These are phyloP conservation scores for Suillus lakei DNA, from an alignment of 768 basidiomycete species.

Conservation along the genomic window DNA sequence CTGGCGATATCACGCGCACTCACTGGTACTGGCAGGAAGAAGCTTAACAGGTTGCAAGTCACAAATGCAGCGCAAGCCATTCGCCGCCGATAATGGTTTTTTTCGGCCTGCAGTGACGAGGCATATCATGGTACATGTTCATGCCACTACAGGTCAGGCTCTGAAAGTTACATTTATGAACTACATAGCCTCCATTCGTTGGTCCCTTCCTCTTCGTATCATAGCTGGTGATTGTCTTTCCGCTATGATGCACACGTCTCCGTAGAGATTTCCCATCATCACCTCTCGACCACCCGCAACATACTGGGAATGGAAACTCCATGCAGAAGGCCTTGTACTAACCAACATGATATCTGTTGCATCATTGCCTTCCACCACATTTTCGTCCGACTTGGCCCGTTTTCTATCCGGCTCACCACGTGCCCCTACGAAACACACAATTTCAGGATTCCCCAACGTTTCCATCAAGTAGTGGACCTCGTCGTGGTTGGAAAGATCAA, in stretches of 20 bases:
- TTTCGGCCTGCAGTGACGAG: no score
- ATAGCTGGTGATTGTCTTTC: not conserved
- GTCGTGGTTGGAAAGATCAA: not conserved
- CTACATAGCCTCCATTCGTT: not conserved
- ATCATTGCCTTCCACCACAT: not conserved
- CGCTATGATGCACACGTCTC: conserved; percentile 8
- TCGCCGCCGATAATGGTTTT: no score
- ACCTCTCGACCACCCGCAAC: conserved; percentile 2
- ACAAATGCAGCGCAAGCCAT: no score
- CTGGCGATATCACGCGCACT: not conserved
- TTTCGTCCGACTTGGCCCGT: not conserved
- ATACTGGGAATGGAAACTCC: conserved; percentile 3
- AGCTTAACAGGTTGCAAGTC: not conserved
- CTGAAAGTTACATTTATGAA: not conserved
- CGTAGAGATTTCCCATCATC: conserved; percentile 4
- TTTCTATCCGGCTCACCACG: conserved; percentile 3
- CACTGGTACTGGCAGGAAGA: not conserved
- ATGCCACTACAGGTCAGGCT: not conserved
- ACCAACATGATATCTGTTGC: not conserved
- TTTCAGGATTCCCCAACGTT: not conserved
- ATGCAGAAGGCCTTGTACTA: conserved; percentile 5
- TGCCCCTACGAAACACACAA: not conserved
- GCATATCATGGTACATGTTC: not conserved
- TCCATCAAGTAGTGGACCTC: not conserved
- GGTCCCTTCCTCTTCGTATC: not conserved